Base-by-base conservation (phyloP, 2,329 filamentous ascomycete species). In the Knufia petricola region DNA sequence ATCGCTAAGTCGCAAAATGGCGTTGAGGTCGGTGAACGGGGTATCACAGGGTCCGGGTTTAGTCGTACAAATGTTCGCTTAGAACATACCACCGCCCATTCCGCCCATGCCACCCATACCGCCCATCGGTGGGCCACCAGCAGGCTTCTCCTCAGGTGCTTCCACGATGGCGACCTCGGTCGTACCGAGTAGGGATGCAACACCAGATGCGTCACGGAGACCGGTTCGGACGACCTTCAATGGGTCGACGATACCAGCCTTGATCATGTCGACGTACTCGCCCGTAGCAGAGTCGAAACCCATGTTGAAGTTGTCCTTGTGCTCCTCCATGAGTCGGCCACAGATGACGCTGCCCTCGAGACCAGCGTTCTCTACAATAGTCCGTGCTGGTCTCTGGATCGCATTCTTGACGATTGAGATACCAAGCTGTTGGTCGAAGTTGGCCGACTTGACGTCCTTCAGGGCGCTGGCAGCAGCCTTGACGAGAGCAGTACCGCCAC, bases 401-500 rank as follows among this genome's bases (percentile, higher is more conserved):
- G 92, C 92, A 68, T 84, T 94, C 84, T 94, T 95, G 73, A 98
- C 80, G 64, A 98, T 98, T 71, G 78, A 87, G 60, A 98, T 84
- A 79, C 92, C 92, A 58, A 98, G 88, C 75, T 95, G 88, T 77
- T 98, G 92, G 75, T 98, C 92, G 66, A 96, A 98, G 84, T 98
- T 98, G 75, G 77, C 75, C 47, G 86, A 69, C 81, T 95, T 94
- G 67, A 96, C 71, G 57, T 83, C 75, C 63, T 75, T 77, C 45
- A 98, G 80, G 50, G 88, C 87, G 69, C 95, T 90, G 71, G 82
- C 82, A 54, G 92, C 84, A 63, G 92, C 92, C 83, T 98, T 98
- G 72, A 98, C 84, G 46, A 98, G 82, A 63, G 89, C 92, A 64
- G 92, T 98, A 68, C 92, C 92, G 80, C 92, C 92, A 76, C 92